Base-by-base conservation (phyloP, 176 grass and related monocot genomes). In the Avena atlantica region DNA sequence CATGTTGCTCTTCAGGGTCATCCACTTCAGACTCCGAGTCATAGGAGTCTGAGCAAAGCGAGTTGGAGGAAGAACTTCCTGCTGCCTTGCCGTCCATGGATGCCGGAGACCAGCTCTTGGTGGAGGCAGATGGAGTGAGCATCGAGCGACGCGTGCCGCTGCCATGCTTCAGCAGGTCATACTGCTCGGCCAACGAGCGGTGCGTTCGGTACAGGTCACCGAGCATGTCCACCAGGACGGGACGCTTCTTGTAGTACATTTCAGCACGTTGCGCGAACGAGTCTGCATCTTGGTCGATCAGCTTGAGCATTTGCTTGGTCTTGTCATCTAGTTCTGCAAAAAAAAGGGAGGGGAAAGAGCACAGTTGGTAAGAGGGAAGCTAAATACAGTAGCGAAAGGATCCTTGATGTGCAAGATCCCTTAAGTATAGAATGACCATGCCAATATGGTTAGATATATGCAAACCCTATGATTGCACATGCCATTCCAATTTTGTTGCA, bases 231-330 rank as follows among this genome's bases (percentile, higher is more conserved):
- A 96, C 87, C 37, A 98, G 85, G 40, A 96, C 60, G 4, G 90
- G 94, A 4, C 97, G 65, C 85, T 96, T 96, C 85, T 98, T 96
- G 82, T 93, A 98, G 77, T 94, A 98, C 94, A 98, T 96, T 19
- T 96, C 97, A 20, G 97, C 97, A 2, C 97, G 90, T n/a, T 96
- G 90, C 0, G 97, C 97, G 12, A 98, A 98, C 8, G 94, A 98
- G 82, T 98, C 94, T 0, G 97, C 97, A 1, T 98, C 94, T 75
- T 94, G 88, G 12, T 98, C 97, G 20, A 98, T 94, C 84, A 96
- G 83, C 47, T 93, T 81, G 57, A 98, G 85, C 92, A 98, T 98
- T 27, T 94, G 87, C 79, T 91, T 94, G 8, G 90, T 94, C 82
- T 93, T 90, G n/a, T 85, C 90, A 88, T 98, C 97, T 12, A 98